Conservation (phyloP, 257 asterid species). For the Primulina tabacum region DNA sequence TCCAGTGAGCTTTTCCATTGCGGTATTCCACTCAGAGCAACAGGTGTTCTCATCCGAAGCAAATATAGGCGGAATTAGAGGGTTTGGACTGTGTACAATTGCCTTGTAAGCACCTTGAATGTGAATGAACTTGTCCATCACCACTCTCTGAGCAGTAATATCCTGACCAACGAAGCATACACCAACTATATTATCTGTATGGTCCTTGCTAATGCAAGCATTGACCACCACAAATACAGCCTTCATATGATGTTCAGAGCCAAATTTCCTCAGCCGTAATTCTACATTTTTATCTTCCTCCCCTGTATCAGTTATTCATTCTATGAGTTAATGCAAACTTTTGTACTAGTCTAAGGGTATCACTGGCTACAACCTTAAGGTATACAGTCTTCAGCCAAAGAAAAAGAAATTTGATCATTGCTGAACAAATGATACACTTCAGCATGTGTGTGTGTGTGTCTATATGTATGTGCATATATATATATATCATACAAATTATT, state of each 20-base stretch:
- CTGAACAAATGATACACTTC: conserved; percentile 8
- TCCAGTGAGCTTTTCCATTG: conserved; percentile 90
- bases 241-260: conserved; percentile 41
- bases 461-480: too few relatives aligned
- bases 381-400: conserved; percentile 11
- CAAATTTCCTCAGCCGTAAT: conserved; percentile 64
- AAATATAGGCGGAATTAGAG: conserved; percentile 91
- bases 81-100: conserved; percentile 80
- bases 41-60: conserved; percentile 82
- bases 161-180: conserved; percentile 94
- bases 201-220: conserved; percentile 95
- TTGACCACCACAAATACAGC: conserved; percentile 76
- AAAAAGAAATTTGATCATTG: conserved; percentile 5
- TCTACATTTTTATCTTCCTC: conserved; percentile 80
- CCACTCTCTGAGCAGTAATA: conserved; percentile 73
- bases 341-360: conserved; percentile 5
- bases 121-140: conserved; percentile 85
- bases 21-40: conserved; percentile 92
- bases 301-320: conserved; percentile 30
- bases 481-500: too few relatives aligned
- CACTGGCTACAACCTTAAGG: conserved; percentile 5
- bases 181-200: conserved; percentile 64
- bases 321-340: neutral
- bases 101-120: conserved; percentile 91
- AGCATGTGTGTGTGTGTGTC: too few relatives aligned